Base-by-base conservation (phyloP, 2,329 filamentous ascomycete species). In the Arthroderma uncinatum region DNA sequence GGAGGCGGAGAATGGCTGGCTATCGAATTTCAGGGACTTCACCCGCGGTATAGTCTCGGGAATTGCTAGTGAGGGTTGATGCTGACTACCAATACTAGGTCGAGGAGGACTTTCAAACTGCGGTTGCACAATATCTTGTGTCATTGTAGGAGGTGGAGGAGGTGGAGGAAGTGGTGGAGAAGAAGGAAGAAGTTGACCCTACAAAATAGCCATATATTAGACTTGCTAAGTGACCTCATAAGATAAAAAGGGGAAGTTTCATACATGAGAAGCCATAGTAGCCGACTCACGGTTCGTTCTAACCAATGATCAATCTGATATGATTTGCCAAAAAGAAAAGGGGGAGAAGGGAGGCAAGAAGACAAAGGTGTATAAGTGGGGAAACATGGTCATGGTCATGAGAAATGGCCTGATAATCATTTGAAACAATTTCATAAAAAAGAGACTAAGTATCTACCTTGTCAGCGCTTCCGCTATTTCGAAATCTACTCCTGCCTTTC, bases 401-500 rank as follows among this genome's bases (percentile, higher is more conserved):
- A 21, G 10, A 12, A 39, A 5, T 10, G 8, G 36, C 36, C n/a
- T 10, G 36, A 39, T 39, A 33, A 10, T 33, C 39, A 21, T 48
- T 48, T 25, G 44, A 10, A 25, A 30, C 10, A 48, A 30, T 48
- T 28, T 47, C 42, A 12, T 44, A 16, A 36, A 28, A 67, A 70
- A 67, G 73, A 69, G 81, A 77, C 85, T 75, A 83, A 80, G 78
- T 75, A 84, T 89, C 89, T 87, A 91, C 87, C 88, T 94, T 94
- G 73, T 93, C 88, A 68, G 73, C 72, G 55, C 73, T 73, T 61
- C 84, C 82, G 62, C 81, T 81, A 61, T 80, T 77, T 70, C 77
- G 77, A 66, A 95, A 83, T 72, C 89, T 92, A 74, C 82, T 92
- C 74, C 87, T 92, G 64, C 91, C 89, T 75, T 95, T 95, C 63